Evolutionary conservation across 768 basidiomycete species (phyloP).

Genomic region (Tylopilus cervinicoccineus): DNA sequence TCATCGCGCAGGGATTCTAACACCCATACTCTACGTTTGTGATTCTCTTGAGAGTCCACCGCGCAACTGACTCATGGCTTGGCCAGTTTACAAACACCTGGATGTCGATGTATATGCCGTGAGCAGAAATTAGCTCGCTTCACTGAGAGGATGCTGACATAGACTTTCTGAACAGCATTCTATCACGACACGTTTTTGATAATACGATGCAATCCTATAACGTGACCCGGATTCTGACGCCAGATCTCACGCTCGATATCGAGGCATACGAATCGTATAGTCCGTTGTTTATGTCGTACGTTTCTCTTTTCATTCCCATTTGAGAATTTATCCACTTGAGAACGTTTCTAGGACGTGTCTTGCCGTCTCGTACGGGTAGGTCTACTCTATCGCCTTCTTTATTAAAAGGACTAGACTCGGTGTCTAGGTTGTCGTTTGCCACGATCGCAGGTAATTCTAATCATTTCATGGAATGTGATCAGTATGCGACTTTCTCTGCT

Average conservation of each 20-base stretch:
- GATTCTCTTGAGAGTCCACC: conserved; percentile 38
- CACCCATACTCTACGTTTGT: conserved; percentile 44
- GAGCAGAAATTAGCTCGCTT: conserved; percentile 17
- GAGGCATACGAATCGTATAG: conserved; percentile 51
- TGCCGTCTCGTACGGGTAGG: conserved; percentile 31
- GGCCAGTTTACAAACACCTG: conserved; percentile 58
- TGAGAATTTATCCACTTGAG: conserved; percentile 3
- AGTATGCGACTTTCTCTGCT: neutral
- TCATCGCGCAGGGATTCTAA: conserved; percentile 25
- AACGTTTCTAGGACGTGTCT: conserved; percentile 19
- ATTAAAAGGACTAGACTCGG: conserved; percentile 32
- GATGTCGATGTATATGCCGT: conserved; percentile 58
- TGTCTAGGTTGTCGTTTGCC: conserved; percentile 75
- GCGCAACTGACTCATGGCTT: neutral
- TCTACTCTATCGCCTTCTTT: neutral
- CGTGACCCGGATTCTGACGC: conserved; percentile 52
- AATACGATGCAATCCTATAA: conserved; percentile 56
- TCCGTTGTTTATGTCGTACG: conserved; percentile 53
- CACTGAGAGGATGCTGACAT: neutral
- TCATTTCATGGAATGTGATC: neutral
- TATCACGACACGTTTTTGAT: conserved; percentile 59
- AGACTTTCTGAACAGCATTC: conserved; percentile 43
- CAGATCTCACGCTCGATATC: conserved; percentile 50
- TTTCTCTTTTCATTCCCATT: neutral
- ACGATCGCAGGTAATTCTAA: conserved; percentile 57